phyloP scores from a whole-genome alignment of 2,329 filamentous ascomycete species.

The Knufia petricola region DNA sequence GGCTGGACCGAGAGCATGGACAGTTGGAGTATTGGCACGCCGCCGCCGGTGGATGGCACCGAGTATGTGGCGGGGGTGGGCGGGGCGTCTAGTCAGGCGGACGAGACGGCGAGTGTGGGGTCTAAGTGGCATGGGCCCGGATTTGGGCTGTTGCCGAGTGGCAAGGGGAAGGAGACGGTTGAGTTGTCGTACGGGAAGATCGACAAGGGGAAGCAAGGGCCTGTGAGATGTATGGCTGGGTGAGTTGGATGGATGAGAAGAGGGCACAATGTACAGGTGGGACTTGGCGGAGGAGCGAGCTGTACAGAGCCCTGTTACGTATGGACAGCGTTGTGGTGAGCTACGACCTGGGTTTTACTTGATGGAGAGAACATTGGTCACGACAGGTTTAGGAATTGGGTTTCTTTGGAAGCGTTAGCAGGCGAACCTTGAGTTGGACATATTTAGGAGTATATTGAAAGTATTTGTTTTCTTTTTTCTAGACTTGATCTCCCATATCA shows the following conservation, averaged over 20 bases:
- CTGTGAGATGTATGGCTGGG: background rate
- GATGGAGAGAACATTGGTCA: too few relatives aligned
- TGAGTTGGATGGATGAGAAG: background rate
- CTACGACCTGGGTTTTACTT: too few relatives aligned
- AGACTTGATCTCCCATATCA: too few relatives aligned
- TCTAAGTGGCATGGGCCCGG: background rate
- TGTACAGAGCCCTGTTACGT: too few relatives aligned
- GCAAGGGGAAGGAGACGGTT: background rate
- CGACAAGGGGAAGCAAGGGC: background rate
- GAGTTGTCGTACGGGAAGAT: background rate
- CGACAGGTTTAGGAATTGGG: too few relatives aligned
- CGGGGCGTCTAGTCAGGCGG: background rate
- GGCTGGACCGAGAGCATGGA: conserved; percentile 4
- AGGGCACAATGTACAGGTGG: background rate
- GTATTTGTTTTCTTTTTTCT: too few relatives aligned
- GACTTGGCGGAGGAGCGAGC: too few relatives aligned
- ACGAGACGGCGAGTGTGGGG: background rate
- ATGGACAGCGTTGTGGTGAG: too few relatives aligned
- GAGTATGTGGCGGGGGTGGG: background rate
- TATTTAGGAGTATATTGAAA: background rate
- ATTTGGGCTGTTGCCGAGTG: background rate
- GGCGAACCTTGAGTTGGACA: background rate
- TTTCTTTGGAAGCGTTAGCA: background rate
- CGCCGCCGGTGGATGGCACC: background rate
- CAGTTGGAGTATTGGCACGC: background rate